A percentile compares a stretch with the other conserved stretches of the same genome.
These are phyloP conservation scores for Diplosphaera chodatii DNA, from an alignment of 139 green algal genomes.

Conservation along the genomic window DNA sequence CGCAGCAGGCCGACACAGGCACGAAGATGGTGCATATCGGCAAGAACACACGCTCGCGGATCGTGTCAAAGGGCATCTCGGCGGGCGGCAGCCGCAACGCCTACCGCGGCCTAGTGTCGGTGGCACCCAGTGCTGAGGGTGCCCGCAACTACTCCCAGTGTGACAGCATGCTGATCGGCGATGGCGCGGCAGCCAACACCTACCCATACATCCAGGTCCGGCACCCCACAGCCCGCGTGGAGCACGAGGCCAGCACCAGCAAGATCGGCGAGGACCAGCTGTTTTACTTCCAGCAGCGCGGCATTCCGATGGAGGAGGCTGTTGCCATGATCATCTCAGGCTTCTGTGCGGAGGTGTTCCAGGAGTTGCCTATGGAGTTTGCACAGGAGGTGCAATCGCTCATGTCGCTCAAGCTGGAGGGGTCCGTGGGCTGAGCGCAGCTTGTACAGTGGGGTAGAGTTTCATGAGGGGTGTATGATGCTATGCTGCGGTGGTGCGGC, in stretches of 20 bases:
- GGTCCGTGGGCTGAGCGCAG: slow-evolving; percentile 77
- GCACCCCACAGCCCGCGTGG: slow-evolving; percentile 85
- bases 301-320: slow-evolving; percentile 85
- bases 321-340: slow-evolving; percentile 96
- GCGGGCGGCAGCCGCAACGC: slow-evolving; percentile 76
- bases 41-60: slow-evolving; percentile 92
- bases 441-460: too few species aligned
- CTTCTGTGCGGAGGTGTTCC: slow-evolving; percentile 98
- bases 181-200: slow-evolving; percentile 93
- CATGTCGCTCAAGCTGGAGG: slow-evolving; percentile 98
- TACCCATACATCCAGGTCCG: slow-evolving; percentile 97
- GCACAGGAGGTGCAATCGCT: slow-evolving; percentile 95
- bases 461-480: too few species aligned
- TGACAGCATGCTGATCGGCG: slow-evolving; percentile 99
- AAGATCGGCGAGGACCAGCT: slow-evolving; percentile 99
- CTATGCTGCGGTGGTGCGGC: too few species aligned
- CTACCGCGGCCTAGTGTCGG: slow-evolving; percentile 85
- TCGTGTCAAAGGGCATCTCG: slow-evolving; percentile 97
- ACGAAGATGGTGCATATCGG: slow-evolving; percentile 99
- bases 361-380: slow-evolving; percentile 98
- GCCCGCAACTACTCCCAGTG: slow-evolving; percentile 96
- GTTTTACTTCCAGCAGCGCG: slow-evolving; percentile 99
- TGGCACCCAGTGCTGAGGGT: slow-evolving; percentile 67
- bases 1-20: slow-evolving; percentile 74
- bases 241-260: slow-evolving; percentile 94